Base-by-base conservation (phyloP, 805 yeast species). In the Kurtzmaniella fragi region DNA sequence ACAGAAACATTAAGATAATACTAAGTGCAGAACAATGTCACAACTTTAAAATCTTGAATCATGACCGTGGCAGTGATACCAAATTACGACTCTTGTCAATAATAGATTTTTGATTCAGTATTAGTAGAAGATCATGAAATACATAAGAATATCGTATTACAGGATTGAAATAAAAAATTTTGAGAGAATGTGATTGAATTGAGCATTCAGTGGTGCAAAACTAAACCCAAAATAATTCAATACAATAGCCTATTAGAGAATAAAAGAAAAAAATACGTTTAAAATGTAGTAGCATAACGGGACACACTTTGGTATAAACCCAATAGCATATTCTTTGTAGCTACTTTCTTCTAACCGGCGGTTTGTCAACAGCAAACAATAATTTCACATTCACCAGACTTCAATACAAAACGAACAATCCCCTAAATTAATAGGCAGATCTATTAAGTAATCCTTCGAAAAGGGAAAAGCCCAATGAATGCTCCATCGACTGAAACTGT, bases 211-310 rank as follows among this genome's bases (percentile, higher is more conserved):
- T n/a, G n/a, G n/a, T n/a, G n/a, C n/a, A n/a, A n/a, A n/a, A n/a
- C n/a, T n/a, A n/a, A n/a, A n/a, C n/a, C n/a, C n/a, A n/a, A n/a
- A n/a, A n/a, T n/a, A n/a, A n/a, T n/a, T n/a, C n/a, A n/a, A n/a
- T n/a, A n/a, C n/a, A n/a, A n/a, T n/a, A n/a, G n/a, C n/a, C n/a
- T n/a, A n/a, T n/a, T n/a, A n/a, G n/a, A n/a, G n/a, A n/a, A n/a
- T n/a, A n/a, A n/a, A n/a, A n/a, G n/a, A n/a, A n/a, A n/a, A n/a
- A n/a, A n/a, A n/a, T n/a, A n/a, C n/a, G n/a, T n/a, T n/a, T 17
- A 23, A 36, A 15, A 53, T 67, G 67, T 67, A 34, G 67, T 66
- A 72, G 59, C 53, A 53, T 65, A 64, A 67, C 73, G 73, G 73
- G 73, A 67, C 54, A 62, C 70, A 43, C 52, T 34, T 48, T 47